Evolutionary conservation across 2,329 filamentous ascomycete genomes (phyloP), one percentile per base, ranked within the genome.

Genomic region (Aspergillus carbonarius): DNA sequence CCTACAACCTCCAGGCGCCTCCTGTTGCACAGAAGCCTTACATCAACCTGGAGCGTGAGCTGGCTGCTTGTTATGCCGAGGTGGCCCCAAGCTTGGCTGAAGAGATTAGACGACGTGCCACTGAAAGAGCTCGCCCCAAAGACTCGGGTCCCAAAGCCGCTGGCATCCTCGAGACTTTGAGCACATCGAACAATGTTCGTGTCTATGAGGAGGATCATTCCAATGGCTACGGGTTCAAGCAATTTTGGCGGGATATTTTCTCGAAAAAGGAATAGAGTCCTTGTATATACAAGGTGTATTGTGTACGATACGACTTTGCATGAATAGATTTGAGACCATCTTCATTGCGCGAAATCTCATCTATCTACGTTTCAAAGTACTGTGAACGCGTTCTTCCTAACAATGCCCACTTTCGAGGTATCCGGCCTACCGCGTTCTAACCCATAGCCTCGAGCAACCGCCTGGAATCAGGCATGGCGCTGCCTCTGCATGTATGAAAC

Each of bases 1-100:
- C 90, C 13, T 99, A 99, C 79, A 98, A 98, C 68, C 84, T 98
- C 3, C 93, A 96, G 87, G 93, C 95, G 0, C 95, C 95, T 0
- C 88, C 92, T 55, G 82, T 96, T 1, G 93, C 93, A 2, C 96
- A 95, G 76, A 96, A 96, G 74, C 91, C 93, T 0, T 98, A 98
- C 74, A 92, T 92, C 70, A 88, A 83, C 2, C 84, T 98, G 7
- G 85, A 92, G 46, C 86, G 93, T 50, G 95, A 99, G 76, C 81
- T 98, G 15, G 83, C 82, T 30, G 81, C 85, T 2, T 97, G 93
- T 72, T 98, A 88, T 70, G 89, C 92, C 0, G 93, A 96, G 60
- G 88, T 96, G 1, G 93, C 93, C 6, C 92, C 92, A 0, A 79
- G 83, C 48, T 75, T 98, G 4, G 85, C 92, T 0, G 81, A 83